Conservation (phyloP, 2,329 filamentous ascomycete genomes). For the Chrysosporium keratinophilum region DNA sequence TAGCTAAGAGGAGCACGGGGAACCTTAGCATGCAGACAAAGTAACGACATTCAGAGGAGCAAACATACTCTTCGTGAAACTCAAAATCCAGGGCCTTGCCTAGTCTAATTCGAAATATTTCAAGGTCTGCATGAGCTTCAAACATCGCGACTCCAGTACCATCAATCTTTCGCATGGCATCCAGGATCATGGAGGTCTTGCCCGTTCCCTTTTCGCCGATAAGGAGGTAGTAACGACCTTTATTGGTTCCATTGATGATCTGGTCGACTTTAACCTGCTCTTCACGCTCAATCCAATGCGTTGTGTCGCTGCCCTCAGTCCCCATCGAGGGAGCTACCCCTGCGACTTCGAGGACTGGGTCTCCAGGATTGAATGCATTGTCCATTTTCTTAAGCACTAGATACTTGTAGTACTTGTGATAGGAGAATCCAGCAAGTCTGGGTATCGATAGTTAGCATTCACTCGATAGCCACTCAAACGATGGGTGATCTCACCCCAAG, state of each 20-base stretch:
- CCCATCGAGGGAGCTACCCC: conserved; percentile 39
- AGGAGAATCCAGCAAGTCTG: conserved; percentile 58
- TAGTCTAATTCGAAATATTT: conserved; percentile 86
- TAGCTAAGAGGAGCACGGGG: conserved; percentile 25
- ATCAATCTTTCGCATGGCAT: conserved; percentile 87
- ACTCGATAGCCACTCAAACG: background rate
- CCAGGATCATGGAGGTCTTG: conserved; percentile 92
- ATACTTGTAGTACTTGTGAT: conserved; percentile 79
- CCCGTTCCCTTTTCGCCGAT: conserved; percentile 94
- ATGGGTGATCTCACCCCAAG: conserved; percentile 43
- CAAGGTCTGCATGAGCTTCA: conserved; percentile 86
- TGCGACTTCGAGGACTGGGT: conserved; percentile 76
- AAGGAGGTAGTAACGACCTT: conserved; percentile 81
- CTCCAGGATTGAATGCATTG: conserved; percentile 81
- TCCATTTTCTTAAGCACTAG: conserved; percentile 87
- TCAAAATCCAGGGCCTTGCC: conserved; percentile 94
- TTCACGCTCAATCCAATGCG: conserved; percentile 71
- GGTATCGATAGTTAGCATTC: conserved; percentile 12
- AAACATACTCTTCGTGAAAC: conserved; percentile 79
- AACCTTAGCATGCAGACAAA: background rate
- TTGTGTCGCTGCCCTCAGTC: conserved; percentile 34
- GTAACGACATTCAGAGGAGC: background rate
- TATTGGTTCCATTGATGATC: conserved; percentile 64
- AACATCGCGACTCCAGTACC: conserved; percentile 90
- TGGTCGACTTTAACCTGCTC: conserved; percentile 72